Conservation (phyloP, 2,329 filamentous ascomycete genomes). For the Fusarium protoensiforme region DNA sequence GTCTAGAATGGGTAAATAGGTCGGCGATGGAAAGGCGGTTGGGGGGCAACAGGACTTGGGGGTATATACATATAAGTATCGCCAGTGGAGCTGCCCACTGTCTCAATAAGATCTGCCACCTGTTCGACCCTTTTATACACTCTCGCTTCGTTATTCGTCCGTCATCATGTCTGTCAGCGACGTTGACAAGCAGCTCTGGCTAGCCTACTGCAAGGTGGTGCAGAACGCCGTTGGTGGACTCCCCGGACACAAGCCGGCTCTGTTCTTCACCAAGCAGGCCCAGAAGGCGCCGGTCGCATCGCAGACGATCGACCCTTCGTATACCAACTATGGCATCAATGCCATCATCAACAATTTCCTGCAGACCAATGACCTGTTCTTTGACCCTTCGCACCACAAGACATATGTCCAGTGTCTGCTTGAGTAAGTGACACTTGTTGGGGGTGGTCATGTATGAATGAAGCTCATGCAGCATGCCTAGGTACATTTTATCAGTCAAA, state of each 20-base stretch:
- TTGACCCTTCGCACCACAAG: slow-evolving; percentile 31
- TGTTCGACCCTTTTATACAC: neutral
- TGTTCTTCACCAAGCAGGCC: slow-evolving; percentile 35
- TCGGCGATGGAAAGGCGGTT: neutral
- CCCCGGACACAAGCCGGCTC: slow-evolving; percentile 31
- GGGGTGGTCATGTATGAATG: fast-evolving
- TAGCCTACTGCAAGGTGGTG: slow-evolving; percentile 32
- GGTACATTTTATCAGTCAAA: slow-evolving; percentile 30
- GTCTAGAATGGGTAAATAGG: neutral
- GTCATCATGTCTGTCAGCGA: slow-evolving; percentile 13
- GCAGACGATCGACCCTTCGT: slow-evolving; percentile 21
- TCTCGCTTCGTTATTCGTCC: neutral
- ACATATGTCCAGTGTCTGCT: slow-evolving; percentile 29
- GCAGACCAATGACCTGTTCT: slow-evolving; percentile 28
- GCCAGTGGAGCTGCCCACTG: neutral
- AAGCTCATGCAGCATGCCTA: neutral
- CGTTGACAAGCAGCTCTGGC: slow-evolving; percentile 28
- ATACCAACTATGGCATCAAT: slow-evolving; percentile 31
- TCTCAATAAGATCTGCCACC: neutral
- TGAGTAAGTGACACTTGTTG: slow-evolving; percentile 7
- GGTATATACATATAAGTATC: neutral
- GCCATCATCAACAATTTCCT: slow-evolving; percentile 31
- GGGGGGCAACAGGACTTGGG: neutral
- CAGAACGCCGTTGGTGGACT: slow-evolving; percentile 33
- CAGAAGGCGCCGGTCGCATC: slow-evolving; percentile 33